Base-by-base conservation (phyloP, 257 asterid species). In the Primulina tabacum region DNA sequence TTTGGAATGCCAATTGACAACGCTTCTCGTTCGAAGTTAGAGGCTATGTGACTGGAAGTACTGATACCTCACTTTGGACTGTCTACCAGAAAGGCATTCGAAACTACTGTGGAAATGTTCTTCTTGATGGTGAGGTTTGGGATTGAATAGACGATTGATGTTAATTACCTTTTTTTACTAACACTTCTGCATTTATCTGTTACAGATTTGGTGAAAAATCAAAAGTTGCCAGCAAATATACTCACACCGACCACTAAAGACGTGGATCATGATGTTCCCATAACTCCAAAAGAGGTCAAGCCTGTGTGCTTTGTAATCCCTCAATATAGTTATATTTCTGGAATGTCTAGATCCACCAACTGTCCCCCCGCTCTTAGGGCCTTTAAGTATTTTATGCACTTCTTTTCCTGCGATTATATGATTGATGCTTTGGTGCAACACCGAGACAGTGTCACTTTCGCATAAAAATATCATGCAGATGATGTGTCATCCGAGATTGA, bases 11-110 rank as follows among this genome's bases (percentile, higher is more conserved):
- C 71, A 65, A 37, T 40, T 68, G 57, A 73, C 37, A 18, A 52
- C 75, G 68, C 7, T 72, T 53, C 76, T 69, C 73, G 4, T 69
- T 21, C 68, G 30, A 72, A 94, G 97, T 89, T 60, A 84, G 99
- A 85, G 97, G 99, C 64, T 91, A 87, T 75, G 86, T 94, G 76
- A 94, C 97, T 4, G 99, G 99, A 72, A 94, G 96, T 80, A 91
- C 99, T 52, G 99, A 94, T 62, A 94, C 99, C 8, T 94, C 99
- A 66, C 81, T 94, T 28, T 94, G 99, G 99, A 89, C 97, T 0
- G 96, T 94, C 72, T 94, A 94, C 86, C 81, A 82, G 33, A 89
- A 89, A 40, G 99, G 97, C 24, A 72, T 82, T 62, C 85, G 92
- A 2, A 88, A 84, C 62, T 94, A 94, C 68, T 94, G 99, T 35